Base-by-base conservation (phyloP, 352 stramenopile species). In the Phytophthora fragariaefolia region DNA sequence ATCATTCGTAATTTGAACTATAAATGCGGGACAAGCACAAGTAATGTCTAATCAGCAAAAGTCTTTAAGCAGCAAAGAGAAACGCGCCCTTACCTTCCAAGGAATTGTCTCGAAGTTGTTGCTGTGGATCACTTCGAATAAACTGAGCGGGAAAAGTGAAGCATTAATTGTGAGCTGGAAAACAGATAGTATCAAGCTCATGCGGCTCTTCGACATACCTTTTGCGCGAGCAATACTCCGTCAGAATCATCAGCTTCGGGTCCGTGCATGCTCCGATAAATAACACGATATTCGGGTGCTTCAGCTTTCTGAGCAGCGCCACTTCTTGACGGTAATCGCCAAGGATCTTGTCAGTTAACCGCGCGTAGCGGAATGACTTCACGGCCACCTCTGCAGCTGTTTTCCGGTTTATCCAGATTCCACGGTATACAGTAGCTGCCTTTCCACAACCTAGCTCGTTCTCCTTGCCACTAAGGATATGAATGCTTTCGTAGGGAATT, bases 1-100 rank as follows among this genome's bases (percentile, higher is more conserved):
- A 97, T 92, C 85, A 97, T 96, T 18, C 89, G 85, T 20, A 96
- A 71, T 83, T 96, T 96, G 59, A 92, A 96, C 89, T 96, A 60
- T 30, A 55, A 5, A 1, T 66, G 30, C 18, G 57, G 15, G 4
- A n/a, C n/a, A 56, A 63, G 23, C 20, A 12, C n/a, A 66, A 4
- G 22, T 59, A 8, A 43, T 6, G 30, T 71, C 54, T 56, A 20
- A 3, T 17, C 30, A 20, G 34, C 17, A 38, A 50, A 2, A 46
- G 17, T 32, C 2, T 47, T 1, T 17, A 13, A 30, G 23, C 24
- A 9, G 12, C 1, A 46, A 15, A 30, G 17, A 45, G n/a, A 42
- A 36, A 23, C 1, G 10, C 36, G 26, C 17, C n/a, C 63, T 23
- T 63, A 96, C 89, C 85, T 95, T 92, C 87, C 87, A 96, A 38